These are phyloP conservation scores for Fistulinella prunicolor DNA, from an alignment of 768 basidiomycete species.

Conservation along the genomic window DNA sequence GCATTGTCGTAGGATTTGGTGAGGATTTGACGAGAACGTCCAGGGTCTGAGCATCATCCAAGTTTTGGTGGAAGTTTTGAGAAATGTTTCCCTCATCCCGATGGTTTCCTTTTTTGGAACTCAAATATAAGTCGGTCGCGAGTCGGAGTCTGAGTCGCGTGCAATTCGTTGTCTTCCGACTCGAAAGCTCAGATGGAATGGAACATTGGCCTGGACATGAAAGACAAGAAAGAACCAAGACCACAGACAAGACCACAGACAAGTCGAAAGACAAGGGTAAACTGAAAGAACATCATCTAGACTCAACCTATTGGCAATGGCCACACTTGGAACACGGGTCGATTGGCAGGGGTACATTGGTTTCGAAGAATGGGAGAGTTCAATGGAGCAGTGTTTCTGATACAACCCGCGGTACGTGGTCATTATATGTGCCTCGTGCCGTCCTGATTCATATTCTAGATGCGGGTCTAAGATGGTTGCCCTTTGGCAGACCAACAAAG, in stretches of 20 bases:
- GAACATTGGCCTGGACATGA: constrained; percentile 66
- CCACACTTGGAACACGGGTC: constrained; percentile 58
- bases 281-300: constrained; percentile 30
- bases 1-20: constrained; percentile 30
- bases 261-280: constrained; percentile 15
- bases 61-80: constrained; percentile 14
- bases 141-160: constrained; percentile 8
- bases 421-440: background rate
- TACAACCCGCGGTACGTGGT: constrained; percentile 23
- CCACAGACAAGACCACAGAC: too few species aligned
- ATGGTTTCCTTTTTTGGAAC: constrained; percentile 19
- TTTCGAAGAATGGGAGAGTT: constrained; percentile 40
- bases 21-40: constrained; percentile 41
- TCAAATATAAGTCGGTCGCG: background rate
- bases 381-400: constrained; percentile 51
- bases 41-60: constrained; percentile 52
- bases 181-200: constrained; percentile 60
- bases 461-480: constrained; percentile 24
- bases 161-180: constrained; percentile 26
- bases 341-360: constrained; percentile 54
- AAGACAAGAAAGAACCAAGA: constrained; percentile 26
- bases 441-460: constrained; percentile 23
- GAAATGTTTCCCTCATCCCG: constrained; percentile 2
- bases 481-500: constrained; percentile 33
- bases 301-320: constrained; percentile 38